These are phyloP conservation scores for Lasiodiplodia sp. DNA, from an alignment of 2,329 filamentous ascomycete species.

Conservation along the genomic window DNA sequence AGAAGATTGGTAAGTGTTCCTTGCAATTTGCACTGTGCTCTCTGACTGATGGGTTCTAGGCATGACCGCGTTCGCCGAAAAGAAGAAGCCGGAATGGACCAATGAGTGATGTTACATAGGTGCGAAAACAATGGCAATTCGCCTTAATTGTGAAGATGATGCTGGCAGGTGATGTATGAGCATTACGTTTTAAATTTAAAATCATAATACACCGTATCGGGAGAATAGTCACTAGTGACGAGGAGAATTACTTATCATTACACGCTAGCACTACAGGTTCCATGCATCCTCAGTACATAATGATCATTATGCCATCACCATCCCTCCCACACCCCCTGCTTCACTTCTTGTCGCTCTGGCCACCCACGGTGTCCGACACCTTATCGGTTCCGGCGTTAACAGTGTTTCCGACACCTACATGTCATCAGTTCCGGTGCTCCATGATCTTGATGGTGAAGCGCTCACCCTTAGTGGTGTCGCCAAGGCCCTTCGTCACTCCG, in stretches of 20 bases:
- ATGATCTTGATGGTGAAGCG: not conserved
- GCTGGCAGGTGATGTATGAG: too few relatives aligned
- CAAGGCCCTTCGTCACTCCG: conserved; percentile 43
- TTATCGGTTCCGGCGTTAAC: conserved; percentile 23
- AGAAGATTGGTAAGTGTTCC: conserved; percentile 79
- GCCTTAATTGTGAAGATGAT: too few relatives aligned
- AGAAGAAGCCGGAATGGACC: conserved; percentile 91
- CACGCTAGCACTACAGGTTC: not conserved
- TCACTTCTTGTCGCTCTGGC: conserved; percentile 14
- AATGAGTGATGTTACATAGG: conserved; percentile 65
- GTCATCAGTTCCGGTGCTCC: not conserved
- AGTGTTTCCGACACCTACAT: conserved; percentile 20
- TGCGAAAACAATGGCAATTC: not conserved
- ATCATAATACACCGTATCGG: too few relatives aligned
- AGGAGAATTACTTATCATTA: not conserved
- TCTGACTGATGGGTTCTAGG: conserved; percentile 46
- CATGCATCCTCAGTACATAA: not conserved
- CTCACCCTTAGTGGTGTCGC: conserved; percentile 45
- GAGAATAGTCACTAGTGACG: too few relatives aligned
- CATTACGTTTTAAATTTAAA: too few relatives aligned
- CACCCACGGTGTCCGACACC: conserved; percentile 3
- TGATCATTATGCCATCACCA: not conserved
- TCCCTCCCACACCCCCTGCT: not conserved
- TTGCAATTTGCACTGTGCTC: not conserved
- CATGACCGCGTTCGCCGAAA: conserved; percentile 93